Percentiles rank a stretch among this genome's conserved stretches.
Evolutionary conservation across 345 rosid genomes (phyloP).

Genomic region (Sisymbrium irio): DNA sequence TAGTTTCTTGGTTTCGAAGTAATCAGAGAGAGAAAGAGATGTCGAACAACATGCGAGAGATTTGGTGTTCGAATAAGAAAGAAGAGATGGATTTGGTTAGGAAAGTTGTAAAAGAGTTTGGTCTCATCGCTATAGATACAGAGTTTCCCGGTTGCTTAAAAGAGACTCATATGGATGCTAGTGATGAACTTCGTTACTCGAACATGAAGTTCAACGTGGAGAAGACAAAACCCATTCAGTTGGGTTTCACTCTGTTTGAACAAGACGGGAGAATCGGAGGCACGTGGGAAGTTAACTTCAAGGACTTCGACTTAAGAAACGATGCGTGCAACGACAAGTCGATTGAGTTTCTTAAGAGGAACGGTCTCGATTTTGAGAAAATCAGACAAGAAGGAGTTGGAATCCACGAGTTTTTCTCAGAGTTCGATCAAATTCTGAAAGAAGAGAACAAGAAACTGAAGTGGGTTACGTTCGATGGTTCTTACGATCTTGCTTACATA

Average conservation of each 20-base stretch:
- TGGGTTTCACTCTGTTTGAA: background rate
- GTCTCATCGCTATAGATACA: background rate
- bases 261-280: background rate
- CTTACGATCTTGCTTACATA: conserved; percentile 3
- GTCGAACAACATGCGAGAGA: background rate
- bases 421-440: background rate
- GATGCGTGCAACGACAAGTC: background rate
- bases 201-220: background rate
- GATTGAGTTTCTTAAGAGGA: background rate
- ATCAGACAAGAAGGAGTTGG: background rate
- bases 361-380: background rate
- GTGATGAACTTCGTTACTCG: background rate
- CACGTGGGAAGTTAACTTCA: conserved; percentile 12
- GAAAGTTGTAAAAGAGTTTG: background rate
- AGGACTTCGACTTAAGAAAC: background rate
- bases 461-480: conserved; percentile 15
- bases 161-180: background rate
- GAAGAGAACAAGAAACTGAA: background rate
- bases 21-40: no score
- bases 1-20: no score
- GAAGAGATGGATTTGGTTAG: background rate
- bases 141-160: conserved; percentile 15
- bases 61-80: background rate
- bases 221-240: conserved; percentile 8
- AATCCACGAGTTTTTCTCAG: background rate